These are phyloP conservation scores for Amesomyces nigricolor DNA, from an alignment of 2,329 filamentous ascomycete genomes.

Conservation along the genomic window DNA sequence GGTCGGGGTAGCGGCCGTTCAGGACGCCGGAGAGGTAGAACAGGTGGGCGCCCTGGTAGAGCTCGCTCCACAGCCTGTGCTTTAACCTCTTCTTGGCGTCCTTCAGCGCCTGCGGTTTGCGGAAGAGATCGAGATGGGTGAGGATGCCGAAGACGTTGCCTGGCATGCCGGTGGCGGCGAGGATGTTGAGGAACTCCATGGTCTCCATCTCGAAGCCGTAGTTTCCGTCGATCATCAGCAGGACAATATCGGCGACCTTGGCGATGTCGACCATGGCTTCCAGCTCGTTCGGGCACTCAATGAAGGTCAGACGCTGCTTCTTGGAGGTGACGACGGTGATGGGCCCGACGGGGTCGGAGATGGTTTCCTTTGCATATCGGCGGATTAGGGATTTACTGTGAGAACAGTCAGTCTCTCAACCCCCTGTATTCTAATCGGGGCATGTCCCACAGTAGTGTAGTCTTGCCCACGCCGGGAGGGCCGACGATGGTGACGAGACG, in stretches of 20 bases:
- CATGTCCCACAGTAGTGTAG: slow-evolving; percentile 63
- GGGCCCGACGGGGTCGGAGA: slow-evolving; percentile 83
- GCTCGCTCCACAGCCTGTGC: slow-evolving; percentile 90
- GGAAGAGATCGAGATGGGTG: slow-evolving; percentile 92
- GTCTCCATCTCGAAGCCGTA: slow-evolving; percentile 99
- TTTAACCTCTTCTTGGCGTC: slow-evolving; percentile 95
- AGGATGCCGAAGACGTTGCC: slow-evolving; percentile 97
- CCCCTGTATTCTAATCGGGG: neutral
- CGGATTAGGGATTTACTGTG: slow-evolving; percentile 75
- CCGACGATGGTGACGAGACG: slow-evolving; percentile 91
- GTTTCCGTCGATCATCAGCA: slow-evolving; percentile 98
- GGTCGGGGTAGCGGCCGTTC: slow-evolving; percentile 92
- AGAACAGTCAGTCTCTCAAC: slow-evolving; percentile 19
- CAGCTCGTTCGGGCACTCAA: slow-evolving; percentile 95
- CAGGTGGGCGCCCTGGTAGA: slow-evolving; percentile 94
- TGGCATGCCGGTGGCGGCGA: slow-evolving; percentile 94
- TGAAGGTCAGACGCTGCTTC: slow-evolving; percentile 85
- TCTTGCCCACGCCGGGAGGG: slow-evolving; percentile 91
- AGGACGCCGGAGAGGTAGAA: slow-evolving; percentile 96
- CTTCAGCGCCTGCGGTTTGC: slow-evolving; percentile 85
- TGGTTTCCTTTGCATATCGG: slow-evolving; percentile 90
- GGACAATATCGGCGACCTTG: slow-evolving; percentile 94
- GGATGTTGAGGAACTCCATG: slow-evolving; percentile 95
- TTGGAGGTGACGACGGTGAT: slow-evolving; percentile 97
- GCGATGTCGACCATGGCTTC: slow-evolving; percentile 96